Evolutionary conservation across 1,284 basidiomycete species (phyloP), one percentile per base, ranked within the genome.

Genomic region (Pseudozyma hubeiensis): DNA sequence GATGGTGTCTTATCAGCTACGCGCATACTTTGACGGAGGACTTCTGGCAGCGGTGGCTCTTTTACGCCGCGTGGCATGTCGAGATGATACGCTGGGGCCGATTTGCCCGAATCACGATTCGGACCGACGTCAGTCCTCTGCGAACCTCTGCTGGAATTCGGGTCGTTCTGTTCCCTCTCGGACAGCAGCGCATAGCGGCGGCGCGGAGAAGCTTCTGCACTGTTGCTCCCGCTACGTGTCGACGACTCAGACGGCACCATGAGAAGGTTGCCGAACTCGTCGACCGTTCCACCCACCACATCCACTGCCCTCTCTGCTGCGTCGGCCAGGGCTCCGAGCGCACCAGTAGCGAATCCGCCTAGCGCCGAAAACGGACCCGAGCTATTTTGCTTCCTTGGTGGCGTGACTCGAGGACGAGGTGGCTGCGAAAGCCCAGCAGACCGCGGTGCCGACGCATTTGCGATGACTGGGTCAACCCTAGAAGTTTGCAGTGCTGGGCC

Each of bases 221-320:
- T 52, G 35, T 41, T 49, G 46, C 43, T 52, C 5, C 17, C 37
- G 33, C 49, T 39, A 41, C 57, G 60, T 17, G 53, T 7, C 0
- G 61, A 62, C 1, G 57, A n/a, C n/a, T 70, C 72, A 7, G 60
- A 53, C 4, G 72, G 69, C 2, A 67, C 73, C 34, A 75, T 57
- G 24, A 75, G 61, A 35, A 66, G 46, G 29, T 66, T 68, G 45
- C 73, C 68, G 14, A 75, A 64, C 45, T 78, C 69, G 41, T 75
- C 69, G 13, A 75, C 62, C 6, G 73, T 71, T 13, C 64, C 76
- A 7, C 74, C 68, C 3, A 78, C 69, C 1, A 75, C 76, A 37
- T 75, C 73, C 5, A 71, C 68, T 2, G 76, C 68, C 13, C 64
- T 40, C n/a, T 64, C 68, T 17, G 76, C 73, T 31, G 68, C 76